These are phyloP conservation scores for Trichoderma oligosporum DNA, from an alignment of 2,329 filamentous ascomycete species.

Conservation along the genomic window DNA sequence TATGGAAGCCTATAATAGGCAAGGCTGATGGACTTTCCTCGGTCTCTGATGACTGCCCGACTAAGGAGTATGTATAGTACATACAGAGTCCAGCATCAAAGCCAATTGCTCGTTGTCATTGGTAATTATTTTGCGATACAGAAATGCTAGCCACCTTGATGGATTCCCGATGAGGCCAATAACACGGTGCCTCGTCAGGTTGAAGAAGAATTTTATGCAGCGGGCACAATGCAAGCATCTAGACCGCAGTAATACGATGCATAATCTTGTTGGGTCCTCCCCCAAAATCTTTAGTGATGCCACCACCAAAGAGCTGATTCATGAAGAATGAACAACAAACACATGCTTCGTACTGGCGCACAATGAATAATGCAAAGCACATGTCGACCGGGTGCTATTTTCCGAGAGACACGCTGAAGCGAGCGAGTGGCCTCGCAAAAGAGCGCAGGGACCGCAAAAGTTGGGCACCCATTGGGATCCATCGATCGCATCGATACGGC, in stretches of 20 bases:
- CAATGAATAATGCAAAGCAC: not conserved
- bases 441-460: not conserved
- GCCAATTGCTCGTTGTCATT: constrained; percentile 10
- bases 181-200: constrained; percentile 9
- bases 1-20: constrained; percentile 14
- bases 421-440: constrained; percentile 5
- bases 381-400: constrained; percentile 9
- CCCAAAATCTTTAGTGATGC: too few species aligned
- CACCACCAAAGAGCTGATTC: too few species aligned
- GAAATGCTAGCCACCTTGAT: constrained; percentile 2
- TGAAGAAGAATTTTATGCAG: constrained; percentile 18
- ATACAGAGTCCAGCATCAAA: not conserved
- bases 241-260: constrained; percentile 5
- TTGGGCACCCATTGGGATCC: constrained; percentile 16
- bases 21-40: constrained; percentile 11
- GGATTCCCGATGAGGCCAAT: constrained; percentile 8
- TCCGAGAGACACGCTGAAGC: constrained; percentile 16
- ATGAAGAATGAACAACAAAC: constrained; percentile 4
- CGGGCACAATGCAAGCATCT: constrained; percentile 13
- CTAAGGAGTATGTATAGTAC: too few species aligned
- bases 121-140: constrained; percentile 14
- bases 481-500: constrained; percentile 12
- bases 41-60: not conserved
- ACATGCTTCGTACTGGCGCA: not conserved
- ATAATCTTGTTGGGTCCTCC: not conserved